phyloP scores from a whole-genome alignment of 129 eudicot species.

The Smallanthus sonchifolius region DNA sequence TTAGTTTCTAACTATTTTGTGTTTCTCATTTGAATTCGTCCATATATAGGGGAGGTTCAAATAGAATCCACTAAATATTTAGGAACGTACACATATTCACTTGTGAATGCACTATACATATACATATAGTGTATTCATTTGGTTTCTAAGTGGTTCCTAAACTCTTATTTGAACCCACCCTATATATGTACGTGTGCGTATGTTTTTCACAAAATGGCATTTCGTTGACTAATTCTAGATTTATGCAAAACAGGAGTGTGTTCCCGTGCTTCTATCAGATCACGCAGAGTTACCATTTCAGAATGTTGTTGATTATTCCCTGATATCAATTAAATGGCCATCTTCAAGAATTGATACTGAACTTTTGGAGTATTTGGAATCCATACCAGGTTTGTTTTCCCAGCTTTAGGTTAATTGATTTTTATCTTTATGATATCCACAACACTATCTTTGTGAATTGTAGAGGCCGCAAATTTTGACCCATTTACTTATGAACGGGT shows the following conservation, averaged over 20 bases:
- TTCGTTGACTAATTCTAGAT: constrained; percentile 1
- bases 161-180: not conserved
- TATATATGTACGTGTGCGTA: not conserved
- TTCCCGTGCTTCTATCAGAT: constrained; percentile 92
- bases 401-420: not conserved
- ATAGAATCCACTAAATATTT: not conserved
- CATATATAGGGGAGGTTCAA: not conserved
- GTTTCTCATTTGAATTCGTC: not conserved
- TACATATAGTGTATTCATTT: not conserved
- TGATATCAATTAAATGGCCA: constrained; percentile 93
- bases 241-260: constrained; percentile 73
- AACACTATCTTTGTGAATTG: not conserved
- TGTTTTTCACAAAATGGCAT: not conserved
- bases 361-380: constrained; percentile 80
- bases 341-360: constrained; percentile 63
- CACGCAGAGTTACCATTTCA: constrained; percentile 86
- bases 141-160: not conserved
- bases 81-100: not conserved
- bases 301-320: constrained; percentile 67
- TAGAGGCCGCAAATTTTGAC: not conserved
- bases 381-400: constrained; percentile 73
- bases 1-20: not conserved
- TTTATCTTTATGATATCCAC: not conserved
- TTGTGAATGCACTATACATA: not conserved
- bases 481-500: not conserved